Evolutionary conservation across 805 yeast genomes (phyloP).

Genomic region (Pichia gijzeniarum): DNA sequence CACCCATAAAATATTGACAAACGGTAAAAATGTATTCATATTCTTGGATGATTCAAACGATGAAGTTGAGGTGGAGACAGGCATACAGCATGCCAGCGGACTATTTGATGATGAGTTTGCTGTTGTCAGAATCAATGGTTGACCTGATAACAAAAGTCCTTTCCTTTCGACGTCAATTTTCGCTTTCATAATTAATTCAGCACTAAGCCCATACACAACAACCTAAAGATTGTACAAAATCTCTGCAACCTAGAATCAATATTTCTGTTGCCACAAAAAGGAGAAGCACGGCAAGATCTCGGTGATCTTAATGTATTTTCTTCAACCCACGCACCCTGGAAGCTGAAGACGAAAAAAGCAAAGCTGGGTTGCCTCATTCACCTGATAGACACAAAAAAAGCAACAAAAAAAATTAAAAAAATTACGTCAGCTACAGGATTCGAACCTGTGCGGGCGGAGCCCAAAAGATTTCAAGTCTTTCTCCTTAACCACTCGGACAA

Average conservation of each 20-base stretch:
- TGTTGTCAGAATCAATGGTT: conserved; percentile 5
- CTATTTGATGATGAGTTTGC: not conserved
- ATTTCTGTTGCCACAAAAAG: too few relatives aligned
- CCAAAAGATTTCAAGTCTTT: conserved; percentile 18
- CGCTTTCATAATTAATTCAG: conserved; percentile 5
- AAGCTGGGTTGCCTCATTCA: too few relatives aligned
- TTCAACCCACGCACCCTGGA: too few relatives aligned
- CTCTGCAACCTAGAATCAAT: too few relatives aligned
- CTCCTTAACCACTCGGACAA: conserved; percentile 19
- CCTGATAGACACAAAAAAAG: too few relatives aligned
- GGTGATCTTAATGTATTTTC: too few relatives aligned
- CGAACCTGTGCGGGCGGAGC: conserved; percentile 19
- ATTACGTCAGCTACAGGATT: conserved; percentile 17
- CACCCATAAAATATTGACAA: conserved; percentile 24
- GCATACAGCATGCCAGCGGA: conserved; percentile 13
- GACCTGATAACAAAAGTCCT: conserved; percentile 9
- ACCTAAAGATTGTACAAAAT: too few relatives aligned
- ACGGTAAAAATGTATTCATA: conserved; percentile 16
- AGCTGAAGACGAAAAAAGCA: too few relatives aligned
- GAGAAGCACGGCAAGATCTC: too few relatives aligned
- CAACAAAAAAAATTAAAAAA: too few relatives aligned
- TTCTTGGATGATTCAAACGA: not conserved
- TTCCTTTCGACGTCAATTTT: conserved; percentile 1
- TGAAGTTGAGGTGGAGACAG: conserved; percentile 15
- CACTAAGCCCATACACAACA: not conserved